Evolutionary conservation across 2,329 filamentous ascomycete species (phyloP), one percentile per base, ranked within the genome.

Genomic region (Hypoxylon sp.): DNA sequence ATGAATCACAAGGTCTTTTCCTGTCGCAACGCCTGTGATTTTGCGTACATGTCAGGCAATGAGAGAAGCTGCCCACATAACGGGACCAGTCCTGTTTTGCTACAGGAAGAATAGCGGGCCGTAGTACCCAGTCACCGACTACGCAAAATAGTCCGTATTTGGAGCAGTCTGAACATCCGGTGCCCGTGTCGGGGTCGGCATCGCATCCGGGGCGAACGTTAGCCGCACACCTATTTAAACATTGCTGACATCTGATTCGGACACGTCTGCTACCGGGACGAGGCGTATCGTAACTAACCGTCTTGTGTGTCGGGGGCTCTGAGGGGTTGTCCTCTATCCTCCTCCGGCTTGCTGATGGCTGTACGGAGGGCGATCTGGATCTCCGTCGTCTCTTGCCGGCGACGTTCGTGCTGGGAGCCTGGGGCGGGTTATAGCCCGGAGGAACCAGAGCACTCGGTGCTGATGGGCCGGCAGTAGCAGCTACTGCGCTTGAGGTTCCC

Each of bases 1-100:
- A 69, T 7, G 33, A 44, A 24, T 67, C 54, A 16, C 67, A 67
- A 5, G 64, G 67, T 4, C 67, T 33, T 28, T 61, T 69, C 1
- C 64, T 38, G 4, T 69, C 67, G 16, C 67, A 67, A 2, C 42
- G 26, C 5, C 22, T 24, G 1, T 7, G 11, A 3, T 22, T 4
- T 9, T 8, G 3, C 2, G 1, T 18, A 18, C 55, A 59, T 2
- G 33, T 8, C 1, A 1, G 3, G 12, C 51, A 53, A 18, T 2
- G 3, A 9, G 12, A 11, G 24, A 9, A 53, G 6, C 4, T 3
- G 9, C 12, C 11, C 28, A 22, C 3, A 6, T 3, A 26, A 3
- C 6, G 3, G 6, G 24, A 3, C 24, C 24, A 26, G 24, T 26
- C 24, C 3, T 26, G 4, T 1, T 16, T 5, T n/a, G 33, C 33